Percentiles rank a stretch among this genome's conserved stretches.
These are phyloP conservation scores for Symmetrospora coprosmae DNA, from an alignment of 768 basidiomycete species.

Conservation along the genomic window DNA sequence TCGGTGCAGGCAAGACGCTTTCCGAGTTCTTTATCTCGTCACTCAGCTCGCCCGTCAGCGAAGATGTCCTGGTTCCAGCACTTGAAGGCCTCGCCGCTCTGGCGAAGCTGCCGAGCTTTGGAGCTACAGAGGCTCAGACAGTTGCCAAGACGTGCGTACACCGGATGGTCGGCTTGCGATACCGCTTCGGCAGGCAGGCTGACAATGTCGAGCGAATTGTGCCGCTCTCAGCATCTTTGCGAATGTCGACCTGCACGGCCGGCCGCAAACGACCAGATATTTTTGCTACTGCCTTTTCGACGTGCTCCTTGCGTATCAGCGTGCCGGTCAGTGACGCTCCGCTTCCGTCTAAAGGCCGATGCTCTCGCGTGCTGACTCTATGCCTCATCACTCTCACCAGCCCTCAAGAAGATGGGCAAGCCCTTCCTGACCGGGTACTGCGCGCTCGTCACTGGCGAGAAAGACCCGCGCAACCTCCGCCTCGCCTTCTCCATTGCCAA, in stretches of 20 bases:
- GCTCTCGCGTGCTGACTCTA: background rate
- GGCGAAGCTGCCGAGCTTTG: slow-evolving; percentile 50
- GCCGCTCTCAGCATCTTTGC: slow-evolving; percentile 49
- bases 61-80: slow-evolving; percentile 71
- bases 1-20: slow-evolving; percentile 57
- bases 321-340: slow-evolving; percentile 22
- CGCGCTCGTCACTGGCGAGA: slow-evolving; percentile 77
- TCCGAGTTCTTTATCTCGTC: slow-evolving; percentile 71
- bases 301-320: slow-evolving; percentile 54
- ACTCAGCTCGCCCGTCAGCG: slow-evolving; percentile 45
- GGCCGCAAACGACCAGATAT: slow-evolving; percentile 69
- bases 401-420: slow-evolving; percentile 56
- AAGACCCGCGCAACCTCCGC: slow-evolving; percentile 87
- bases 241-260: slow-evolving; percentile 64
- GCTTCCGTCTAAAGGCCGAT: slow-evolving; percentile 18
- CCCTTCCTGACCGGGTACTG: slow-evolving; percentile 65
- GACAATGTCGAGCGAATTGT: too few relatives aligned
- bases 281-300: slow-evolving; percentile 69
- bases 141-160: slow-evolving; percentile 50
- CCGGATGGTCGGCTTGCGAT: too few relatives aligned
- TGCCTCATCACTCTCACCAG: slow-evolving; percentile 37
- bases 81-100: slow-evolving; percentile 60
- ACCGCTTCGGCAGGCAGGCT: too few relatives aligned
- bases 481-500: slow-evolving; percentile 74
- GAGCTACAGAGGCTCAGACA: slow-evolving; percentile 50